Evolutionary conservation across 2,329 filamentous ascomycete species (phyloP).

Genomic region (Fusarium redolens): DNA sequence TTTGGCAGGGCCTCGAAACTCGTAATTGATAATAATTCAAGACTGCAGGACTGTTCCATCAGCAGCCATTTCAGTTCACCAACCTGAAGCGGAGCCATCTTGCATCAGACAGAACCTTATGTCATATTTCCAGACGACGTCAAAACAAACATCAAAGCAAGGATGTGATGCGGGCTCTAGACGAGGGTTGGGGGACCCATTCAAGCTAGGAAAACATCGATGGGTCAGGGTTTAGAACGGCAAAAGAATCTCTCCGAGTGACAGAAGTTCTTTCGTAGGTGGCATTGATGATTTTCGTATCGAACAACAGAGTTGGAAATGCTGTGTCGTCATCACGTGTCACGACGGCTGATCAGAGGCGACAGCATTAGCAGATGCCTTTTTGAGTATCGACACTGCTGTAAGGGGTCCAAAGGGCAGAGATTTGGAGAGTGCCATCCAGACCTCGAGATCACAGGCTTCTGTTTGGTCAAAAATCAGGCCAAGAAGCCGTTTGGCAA

Average conservation of each 20-base stretch:
- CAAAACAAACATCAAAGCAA: conserved; percentile 35
- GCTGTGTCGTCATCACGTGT: conserved; percentile 43
- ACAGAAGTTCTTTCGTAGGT: conserved; percentile 21
- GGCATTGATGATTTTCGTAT: conserved; percentile 30
- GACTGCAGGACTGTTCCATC: neutral
- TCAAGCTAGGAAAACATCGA: neutral
- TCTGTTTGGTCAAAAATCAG: conserved; percentile 31
- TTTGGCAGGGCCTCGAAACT: neutral
- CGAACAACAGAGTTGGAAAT: conserved; percentile 16
- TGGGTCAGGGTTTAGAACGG: conserved; percentile 17
- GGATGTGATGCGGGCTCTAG: conserved; percentile 7
- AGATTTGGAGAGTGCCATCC: conserved; percentile 18
- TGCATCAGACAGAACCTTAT: neutral
- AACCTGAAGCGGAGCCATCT: neutral
- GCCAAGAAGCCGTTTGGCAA: conserved; percentile 5
- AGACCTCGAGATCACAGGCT: conserved; percentile 20
- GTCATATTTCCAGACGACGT: conserved; percentile 34
- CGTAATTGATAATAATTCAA: neutral
- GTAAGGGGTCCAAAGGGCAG: conserved; percentile 14
- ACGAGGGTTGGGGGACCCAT: neutral
- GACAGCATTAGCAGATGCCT: neutral
- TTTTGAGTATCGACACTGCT: conserved; percentile 9
- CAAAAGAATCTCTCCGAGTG: conserved; percentile 7
- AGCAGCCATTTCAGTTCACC: neutral
- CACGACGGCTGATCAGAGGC: conserved; percentile 28